Evolutionary conservation across 139 green algal species (phyloP), one percentile per base, ranked within the genome.

Genomic region (Auxenochlorella pyrenoidosa): DNA sequence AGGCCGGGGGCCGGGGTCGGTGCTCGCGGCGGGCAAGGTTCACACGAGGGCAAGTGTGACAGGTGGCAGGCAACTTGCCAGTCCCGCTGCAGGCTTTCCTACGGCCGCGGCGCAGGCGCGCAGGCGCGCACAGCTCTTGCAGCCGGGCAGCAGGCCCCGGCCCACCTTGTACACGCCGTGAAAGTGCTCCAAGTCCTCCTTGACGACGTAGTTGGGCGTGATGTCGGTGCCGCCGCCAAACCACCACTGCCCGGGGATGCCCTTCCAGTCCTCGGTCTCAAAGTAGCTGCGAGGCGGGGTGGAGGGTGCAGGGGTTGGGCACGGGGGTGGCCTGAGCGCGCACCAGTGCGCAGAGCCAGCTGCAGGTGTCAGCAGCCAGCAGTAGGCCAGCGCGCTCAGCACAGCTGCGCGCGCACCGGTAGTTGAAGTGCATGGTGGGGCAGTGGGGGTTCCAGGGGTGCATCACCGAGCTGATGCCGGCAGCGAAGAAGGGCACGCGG

Each of bases 351-450:
- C 73, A 79, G 38, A 24, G 26, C 38, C 40, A 13, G 36, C 71
- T 18, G n/a, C n/a, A 75, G n/a, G 71, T 38, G 16, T 36, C 65
- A 73, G 3, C 65, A 38, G 65, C 26, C 6, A 28, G 5, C 65
- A 26, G 13, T 4, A 10, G 13, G 12, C 21, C 65, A 19, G 65
- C 65, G 51, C 60, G 22, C n/a, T n/a, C n/a, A n/a, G n/a, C n/a
- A n/a, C n/a, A n/a, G 30, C 43, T 65, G 65, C 18, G 8, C 22
- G 43, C 83, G 43, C 75, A 95, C 91, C 98, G 94, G 94, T 99
- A 99, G 95, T 99, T 99, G 94, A 99, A 99, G 95, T 99, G 98
- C 97, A 99, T 98, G 51, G 97, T 99, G 54, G 98, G 98, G 24
- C 92, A 94, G 79, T 98, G 95, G 16, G 98, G 98, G 94, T 99